These are phyloP conservation scores for Casuarina glauca DNA, from an alignment of 306 rosid genomes.

Conservation along the genomic window DNA sequence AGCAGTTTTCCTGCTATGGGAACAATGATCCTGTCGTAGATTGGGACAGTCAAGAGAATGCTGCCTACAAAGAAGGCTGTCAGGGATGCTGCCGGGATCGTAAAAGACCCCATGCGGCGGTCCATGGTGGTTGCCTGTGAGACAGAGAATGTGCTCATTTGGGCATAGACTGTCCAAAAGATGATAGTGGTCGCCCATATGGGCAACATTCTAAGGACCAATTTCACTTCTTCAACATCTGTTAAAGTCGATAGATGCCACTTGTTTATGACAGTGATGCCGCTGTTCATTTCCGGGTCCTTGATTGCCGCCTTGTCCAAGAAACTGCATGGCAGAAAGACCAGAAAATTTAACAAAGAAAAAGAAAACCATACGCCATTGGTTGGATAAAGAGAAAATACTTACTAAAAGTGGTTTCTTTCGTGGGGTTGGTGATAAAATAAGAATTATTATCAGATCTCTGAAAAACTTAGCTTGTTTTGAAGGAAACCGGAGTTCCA, in stretches of 20 bases:
- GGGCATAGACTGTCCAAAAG: constrained; percentile 83
- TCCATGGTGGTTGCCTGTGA: constrained; percentile 88
- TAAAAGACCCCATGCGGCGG: constrained; percentile 65
- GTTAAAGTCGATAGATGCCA: constrained; percentile 69
- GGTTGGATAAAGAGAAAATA: not conserved
- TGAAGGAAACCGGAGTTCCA: no score
- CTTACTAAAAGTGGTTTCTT: no score
- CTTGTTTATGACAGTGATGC: constrained; percentile 29
- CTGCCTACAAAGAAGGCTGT: constrained; percentile 77
- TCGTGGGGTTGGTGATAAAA: no score
- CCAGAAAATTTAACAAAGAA: not conserved
- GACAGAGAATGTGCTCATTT: constrained; percentile 86
- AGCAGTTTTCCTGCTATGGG: constrained; percentile 48
- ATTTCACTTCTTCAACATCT: constrained; percentile 83
- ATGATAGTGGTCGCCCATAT: constrained; percentile 91
- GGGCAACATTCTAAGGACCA: constrained; percentile 68
- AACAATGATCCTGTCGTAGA: constrained; percentile 59
- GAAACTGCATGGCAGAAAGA: constrained; percentile 45
- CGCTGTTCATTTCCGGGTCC: constrained; percentile 8
- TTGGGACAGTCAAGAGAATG: constrained; percentile 67
- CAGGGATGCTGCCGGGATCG: constrained; percentile 77
- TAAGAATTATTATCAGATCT: no score
- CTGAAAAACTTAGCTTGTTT: no score
- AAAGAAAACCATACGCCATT: not conserved
- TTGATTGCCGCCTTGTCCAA: constrained; percentile 80